Percentiles rank a stretch among this genome's conserved stretches.
phyloP scores from a whole-genome alignment of 352 stramenopile species.

The Salisapilia sapeloensis region DNA sequence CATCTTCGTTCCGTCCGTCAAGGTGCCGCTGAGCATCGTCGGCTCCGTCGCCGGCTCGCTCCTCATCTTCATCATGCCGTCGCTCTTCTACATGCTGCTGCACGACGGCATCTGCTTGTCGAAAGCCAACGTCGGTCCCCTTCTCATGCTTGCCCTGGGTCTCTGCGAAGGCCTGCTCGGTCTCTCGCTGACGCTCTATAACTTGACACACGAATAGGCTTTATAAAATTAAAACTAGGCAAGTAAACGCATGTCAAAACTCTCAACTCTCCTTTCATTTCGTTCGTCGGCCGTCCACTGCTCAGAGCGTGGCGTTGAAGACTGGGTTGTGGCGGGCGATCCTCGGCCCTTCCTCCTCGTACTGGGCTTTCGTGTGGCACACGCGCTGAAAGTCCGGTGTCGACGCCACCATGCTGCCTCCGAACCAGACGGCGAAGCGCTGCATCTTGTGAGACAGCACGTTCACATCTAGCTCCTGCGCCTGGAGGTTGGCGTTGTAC shows the following conservation, averaged over 20 bases:
- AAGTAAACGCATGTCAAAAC: no score
- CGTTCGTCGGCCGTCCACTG: no score
- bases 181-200: slow-evolving; percentile 29
- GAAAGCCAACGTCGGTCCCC: slow-evolving; percentile 17
- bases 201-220: slow-evolving; percentile 12
- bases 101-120: slow-evolving; percentile 18
- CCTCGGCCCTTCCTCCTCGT: slow-evolving; percentile 90
- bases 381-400: slow-evolving; percentile 89
- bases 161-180: slow-evolving; percentile 22
- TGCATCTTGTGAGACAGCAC: slow-evolving; percentile 91
- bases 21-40: slow-evolving; percentile 64
- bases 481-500: slow-evolving; percentile 29
- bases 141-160: slow-evolving; percentile 39
- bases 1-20: slow-evolving; percentile 60
- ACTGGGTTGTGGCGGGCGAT: slow-evolving; percentile 92
- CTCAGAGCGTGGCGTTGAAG: slow-evolving; percentile 88
- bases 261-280: no score
- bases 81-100: slow-evolving; percentile 60
- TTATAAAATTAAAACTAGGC: no score
- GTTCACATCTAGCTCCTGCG: slow-evolving; percentile 83
- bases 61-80: slow-evolving; percentile 69
- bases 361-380: slow-evolving; percentile 93
- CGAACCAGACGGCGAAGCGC: slow-evolving; percentile 92
- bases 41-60: slow-evolving; percentile 58
- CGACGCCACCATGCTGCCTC: slow-evolving; percentile 88